Conservation (phyloP, 257 asterid genomes). For the Linaria vulgaris region DNA sequence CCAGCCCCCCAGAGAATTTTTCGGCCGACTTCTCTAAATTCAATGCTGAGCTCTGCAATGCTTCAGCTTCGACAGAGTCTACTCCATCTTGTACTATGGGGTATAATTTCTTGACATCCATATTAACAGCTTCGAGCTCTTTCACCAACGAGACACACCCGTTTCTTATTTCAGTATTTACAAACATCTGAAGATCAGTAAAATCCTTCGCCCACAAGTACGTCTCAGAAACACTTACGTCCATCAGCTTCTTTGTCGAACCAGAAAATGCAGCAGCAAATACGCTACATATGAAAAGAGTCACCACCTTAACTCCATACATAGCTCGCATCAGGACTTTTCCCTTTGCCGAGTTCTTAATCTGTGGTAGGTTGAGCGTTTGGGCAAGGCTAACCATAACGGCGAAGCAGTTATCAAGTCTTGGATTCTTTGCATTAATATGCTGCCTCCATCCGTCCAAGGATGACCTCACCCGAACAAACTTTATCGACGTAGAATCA, state of each 20-base stretch:
- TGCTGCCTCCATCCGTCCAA: slow-evolving; percentile 76
- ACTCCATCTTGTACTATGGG: slow-evolving; percentile 56
- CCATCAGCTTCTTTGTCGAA: slow-evolving; percentile 57
- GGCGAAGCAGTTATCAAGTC: slow-evolving; percentile 59
- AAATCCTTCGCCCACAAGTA: slow-evolving; percentile 64
- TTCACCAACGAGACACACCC: slow-evolving; percentile 51
- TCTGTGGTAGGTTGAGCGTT: slow-evolving; percentile 70
- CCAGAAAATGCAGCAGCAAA: slow-evolving; percentile 74
- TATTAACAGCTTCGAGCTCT: slow-evolving; percentile 72
- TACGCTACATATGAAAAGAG: slow-evolving; percentile 63
- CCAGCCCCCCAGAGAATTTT: slow-evolving; percentile 54
- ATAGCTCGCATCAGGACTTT: slow-evolving; percentile 79
- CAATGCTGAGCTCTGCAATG: slow-evolving; percentile 29
- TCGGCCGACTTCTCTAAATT: slow-evolving; percentile 48
- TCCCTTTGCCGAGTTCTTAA: slow-evolving; percentile 81
- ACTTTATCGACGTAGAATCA: slow-evolving; percentile 45
- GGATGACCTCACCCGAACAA: slow-evolving; percentile 54
- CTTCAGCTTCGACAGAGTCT: slow-evolving; percentile 35
- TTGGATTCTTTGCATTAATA: slow-evolving; percentile 54
- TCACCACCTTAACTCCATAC: slow-evolving; percentile 72
- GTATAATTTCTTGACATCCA: slow-evolving; percentile 55
- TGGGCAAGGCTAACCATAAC: slow-evolving; percentile 57
- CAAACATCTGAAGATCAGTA: slow-evolving; percentile 46
- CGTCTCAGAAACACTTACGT: slow-evolving; percentile 44
- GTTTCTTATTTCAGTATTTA: slow-evolving; percentile 57